Evolutionary conservation across 345 rosid genomes (phyloP).

Genomic region (Alliaria petiolata): DNA sequence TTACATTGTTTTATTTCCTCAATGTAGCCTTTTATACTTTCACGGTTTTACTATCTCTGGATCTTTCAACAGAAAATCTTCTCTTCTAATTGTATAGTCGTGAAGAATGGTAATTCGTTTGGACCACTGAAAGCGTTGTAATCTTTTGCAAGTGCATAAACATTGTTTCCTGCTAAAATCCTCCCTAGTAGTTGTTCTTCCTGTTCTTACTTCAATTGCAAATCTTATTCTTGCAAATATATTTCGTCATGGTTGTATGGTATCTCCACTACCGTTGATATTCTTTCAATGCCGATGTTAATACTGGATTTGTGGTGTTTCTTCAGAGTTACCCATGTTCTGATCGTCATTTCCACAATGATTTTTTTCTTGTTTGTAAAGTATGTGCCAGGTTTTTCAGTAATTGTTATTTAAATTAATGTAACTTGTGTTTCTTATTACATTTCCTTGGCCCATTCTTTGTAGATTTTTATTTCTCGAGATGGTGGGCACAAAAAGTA

Average conservation of each 20-base stretch:
- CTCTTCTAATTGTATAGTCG: neutral
- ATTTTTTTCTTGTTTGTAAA: neutral
- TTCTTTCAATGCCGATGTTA: neutral
- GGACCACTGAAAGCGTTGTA: neutral
- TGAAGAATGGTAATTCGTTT: neutral
- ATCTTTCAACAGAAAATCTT: neutral
- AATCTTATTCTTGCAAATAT: neutral
- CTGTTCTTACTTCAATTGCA: neutral
- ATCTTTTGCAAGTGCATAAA: neutral
- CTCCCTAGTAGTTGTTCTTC: neutral
- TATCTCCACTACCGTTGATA: neutral
- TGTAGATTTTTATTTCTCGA: conserved; percentile 93
- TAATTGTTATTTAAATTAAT: neutral
- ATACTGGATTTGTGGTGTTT: neutral
- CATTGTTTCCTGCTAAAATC: neutral
- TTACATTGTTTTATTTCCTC: neutral
- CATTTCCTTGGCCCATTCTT: conserved; percentile 42
- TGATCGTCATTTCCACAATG: neutral
- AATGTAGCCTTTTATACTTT: neutral
- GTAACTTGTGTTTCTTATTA: neutral
- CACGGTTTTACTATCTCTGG: conserved; percentile 1
- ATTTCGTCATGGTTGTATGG: neutral
- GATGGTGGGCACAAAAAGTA: conserved; percentile 80
- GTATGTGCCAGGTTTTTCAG: conserved; percentile 2
- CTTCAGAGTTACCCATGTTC: neutral